Evolutionary conservation across 805 yeast species (phyloP).

Genomic region (Pichia sporocuriosa): DNA sequence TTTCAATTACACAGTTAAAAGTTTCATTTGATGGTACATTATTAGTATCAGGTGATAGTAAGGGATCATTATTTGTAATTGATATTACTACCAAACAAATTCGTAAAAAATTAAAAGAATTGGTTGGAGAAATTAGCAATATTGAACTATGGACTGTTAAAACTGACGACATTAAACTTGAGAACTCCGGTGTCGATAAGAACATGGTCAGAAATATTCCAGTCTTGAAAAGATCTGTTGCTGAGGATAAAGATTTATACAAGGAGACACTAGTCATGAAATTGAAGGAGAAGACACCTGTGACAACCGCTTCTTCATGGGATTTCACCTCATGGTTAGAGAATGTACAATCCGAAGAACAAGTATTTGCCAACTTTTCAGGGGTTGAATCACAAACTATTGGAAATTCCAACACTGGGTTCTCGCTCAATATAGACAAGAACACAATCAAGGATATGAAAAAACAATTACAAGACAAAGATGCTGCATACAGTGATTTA

Average conservation of each 20-base stretch:
- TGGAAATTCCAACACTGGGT: neutral
- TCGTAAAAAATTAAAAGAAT: conserved; percentile 43
- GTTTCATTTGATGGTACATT: conserved; percentile 71
- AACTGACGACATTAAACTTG: conserved; percentile 13
- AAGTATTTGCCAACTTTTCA: conserved; percentile 41
- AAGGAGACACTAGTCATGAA: conserved; percentile 40
- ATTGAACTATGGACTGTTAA: conserved; percentile 18
- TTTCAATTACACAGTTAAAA: conserved; percentile 44
- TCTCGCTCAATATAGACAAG: conserved; percentile 6
- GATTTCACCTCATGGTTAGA: conserved; percentile 46
- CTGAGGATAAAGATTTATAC: conserved; percentile 32
- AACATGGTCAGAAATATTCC: conserved; percentile 44
- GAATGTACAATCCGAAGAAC: conserved; percentile 43
- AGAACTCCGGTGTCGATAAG: conserved; percentile 28
- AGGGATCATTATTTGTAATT: conserved; percentile 60
- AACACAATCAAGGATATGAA: conserved; percentile 7
- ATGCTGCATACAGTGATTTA: conserved; percentile 6
- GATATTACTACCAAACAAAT: conserved; percentile 70
- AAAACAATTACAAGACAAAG: conserved; percentile 10
- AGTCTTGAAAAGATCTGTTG: conserved; percentile 53
- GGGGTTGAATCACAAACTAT: conserved; percentile 33
- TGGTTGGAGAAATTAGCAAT: conserved; percentile 24
- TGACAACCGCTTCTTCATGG: conserved; percentile 15
- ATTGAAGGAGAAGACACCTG: conserved; percentile 19
- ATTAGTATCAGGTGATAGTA: conserved; percentile 64